A percentile compares a stretch with the other conserved stretches of the same genome.
These are phyloP conservation scores for Penicillium sp. DNA, from an alignment of 2,329 filamentous ascomycete species.

Conservation along the genomic window DNA sequence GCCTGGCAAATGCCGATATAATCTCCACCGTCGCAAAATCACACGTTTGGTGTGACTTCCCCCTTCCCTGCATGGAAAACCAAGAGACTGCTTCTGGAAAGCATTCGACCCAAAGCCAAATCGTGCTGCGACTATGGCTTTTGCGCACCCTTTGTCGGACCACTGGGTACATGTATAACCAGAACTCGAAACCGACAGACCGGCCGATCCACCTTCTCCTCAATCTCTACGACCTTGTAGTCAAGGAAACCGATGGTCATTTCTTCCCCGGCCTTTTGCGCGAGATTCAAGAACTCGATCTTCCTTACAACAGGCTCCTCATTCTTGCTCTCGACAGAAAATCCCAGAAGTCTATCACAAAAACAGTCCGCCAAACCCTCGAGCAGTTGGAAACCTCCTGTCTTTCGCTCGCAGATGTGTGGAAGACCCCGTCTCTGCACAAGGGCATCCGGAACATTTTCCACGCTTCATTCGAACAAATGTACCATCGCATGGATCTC, in stretches of 20 bases:
- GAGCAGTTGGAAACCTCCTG: slow-evolving; percentile 29
- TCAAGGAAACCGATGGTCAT: slow-evolving; percentile 14
- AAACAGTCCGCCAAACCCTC: slow-evolving; percentile 25
- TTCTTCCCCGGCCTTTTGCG: slow-evolving; percentile 30
- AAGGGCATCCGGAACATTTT: slow-evolving; percentile 29
- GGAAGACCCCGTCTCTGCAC: slow-evolving; percentile 28
- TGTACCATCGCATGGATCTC: slow-evolving; percentile 36
- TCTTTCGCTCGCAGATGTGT: slow-evolving; percentile 29
- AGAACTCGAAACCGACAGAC: slow-evolving; percentile 21
- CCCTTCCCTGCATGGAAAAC: slow-evolving; percentile 11
- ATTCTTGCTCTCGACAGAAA: slow-evolving; percentile 31
- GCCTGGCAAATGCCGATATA: slow-evolving; percentile 23
- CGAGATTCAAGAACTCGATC: slow-evolving; percentile 29
- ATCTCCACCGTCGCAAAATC: slow-evolving; percentile 25
- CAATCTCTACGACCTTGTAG: slow-evolving; percentile 28
- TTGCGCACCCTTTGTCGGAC: slow-evolving; percentile 29
- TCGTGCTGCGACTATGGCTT: slow-evolving; percentile 37
- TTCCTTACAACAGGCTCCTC: slow-evolving; percentile 34
- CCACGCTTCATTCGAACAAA: slow-evolving; percentile 30
- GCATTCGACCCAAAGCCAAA: slow-evolving; percentile 24
- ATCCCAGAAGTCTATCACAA: slow-evolving; percentile 24
- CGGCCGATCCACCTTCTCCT: slow-evolving; percentile 26
- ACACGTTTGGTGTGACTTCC: slow-evolving; percentile 27
- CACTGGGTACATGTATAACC: slow-evolving; percentile 22
- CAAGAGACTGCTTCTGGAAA: background rate